phyloP scores from a whole-genome alignment of 1,139 yeast species.

The Diutina rugosa region DNA sequence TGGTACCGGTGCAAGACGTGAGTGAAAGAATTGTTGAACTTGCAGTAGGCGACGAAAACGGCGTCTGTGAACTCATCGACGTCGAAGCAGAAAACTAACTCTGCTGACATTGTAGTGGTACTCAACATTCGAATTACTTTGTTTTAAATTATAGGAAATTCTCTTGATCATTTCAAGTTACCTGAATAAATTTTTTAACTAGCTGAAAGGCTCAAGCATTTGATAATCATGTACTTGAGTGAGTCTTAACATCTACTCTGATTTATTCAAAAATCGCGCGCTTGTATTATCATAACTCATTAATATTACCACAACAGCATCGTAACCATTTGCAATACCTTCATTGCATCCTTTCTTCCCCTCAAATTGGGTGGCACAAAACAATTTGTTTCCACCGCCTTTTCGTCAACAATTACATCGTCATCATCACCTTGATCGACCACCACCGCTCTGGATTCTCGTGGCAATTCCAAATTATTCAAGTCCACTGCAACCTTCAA shows the following conservation, averaged over 20 bases:
- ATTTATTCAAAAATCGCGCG: too few relatives aligned
- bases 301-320: conserved; percentile 1
- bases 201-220: too few relatives aligned
- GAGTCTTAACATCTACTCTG: too few relatives aligned
- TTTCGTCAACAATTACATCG: neutral
- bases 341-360: neutral
- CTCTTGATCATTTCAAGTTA: too few relatives aligned
- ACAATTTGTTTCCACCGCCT: neutral
- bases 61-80: neutral
- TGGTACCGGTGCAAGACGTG: neutral
- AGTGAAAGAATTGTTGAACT: neutral
- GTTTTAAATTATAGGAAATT: too few relatives aligned
- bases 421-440: neutral
- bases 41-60: neutral
- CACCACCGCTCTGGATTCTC: neutral
- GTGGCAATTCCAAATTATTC: neutral
- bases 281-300: neutral
- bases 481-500: neutral
- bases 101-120: neutral
- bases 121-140: neutral
- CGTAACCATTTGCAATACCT: neutral
- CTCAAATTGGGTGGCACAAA: conserved; percentile 2
- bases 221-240: too few relatives aligned
- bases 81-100: neutral
- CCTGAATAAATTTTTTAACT: too few relatives aligned